Percentiles rank a stretch among this genome's conserved stretches.
These are phyloP conservation scores for Chytriomyces confervae DNA, from an alignment of 192 early-diverging fungal genomes.

Conservation along the genomic window DNA sequence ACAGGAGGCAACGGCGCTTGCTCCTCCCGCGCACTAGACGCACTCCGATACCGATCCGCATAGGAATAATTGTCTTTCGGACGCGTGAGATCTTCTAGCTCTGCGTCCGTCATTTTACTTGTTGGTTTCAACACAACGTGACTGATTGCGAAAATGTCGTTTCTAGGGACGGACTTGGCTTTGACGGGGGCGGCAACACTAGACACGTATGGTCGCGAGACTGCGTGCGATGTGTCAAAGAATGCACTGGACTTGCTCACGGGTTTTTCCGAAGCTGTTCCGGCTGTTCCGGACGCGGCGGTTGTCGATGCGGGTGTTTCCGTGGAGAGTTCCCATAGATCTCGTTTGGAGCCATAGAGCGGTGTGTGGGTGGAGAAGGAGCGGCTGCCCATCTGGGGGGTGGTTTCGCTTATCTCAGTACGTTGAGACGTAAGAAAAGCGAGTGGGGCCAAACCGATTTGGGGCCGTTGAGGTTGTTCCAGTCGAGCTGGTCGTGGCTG, in stretches of 20 bases:
- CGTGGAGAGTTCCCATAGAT: constrained; percentile 13
- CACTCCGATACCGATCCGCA: not conserved
- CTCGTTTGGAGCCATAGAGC: constrained; percentile 4
- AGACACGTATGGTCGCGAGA: not conserved
- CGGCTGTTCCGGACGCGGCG: not conserved
- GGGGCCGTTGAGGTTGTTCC: not conserved
- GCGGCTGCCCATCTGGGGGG: not conserved
- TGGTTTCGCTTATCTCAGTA: not conserved
- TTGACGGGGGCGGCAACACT: not conserved
- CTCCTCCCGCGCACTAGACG: not conserved
- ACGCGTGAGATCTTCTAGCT: constrained; percentile 35
- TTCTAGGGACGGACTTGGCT: constrained; percentile 3
- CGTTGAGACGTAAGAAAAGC: not conserved
- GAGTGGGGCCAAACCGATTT: not conserved
- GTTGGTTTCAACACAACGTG: constrained; percentile 50
- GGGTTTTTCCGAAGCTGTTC: not conserved
- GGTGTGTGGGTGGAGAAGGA: not conserved
- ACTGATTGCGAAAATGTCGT: constrained; percentile 49
- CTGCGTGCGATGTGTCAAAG: not conserved
- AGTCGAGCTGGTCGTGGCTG: not conserved
- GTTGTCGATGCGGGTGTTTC: not conserved
- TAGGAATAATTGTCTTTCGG: not conserved
- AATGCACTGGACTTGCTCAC: not conserved
- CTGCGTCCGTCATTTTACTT: constrained; percentile 43
- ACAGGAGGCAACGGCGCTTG: not conserved